A percentile compares a stretch with the other conserved stretches of the same genome.
Evolutionary conservation across 805 yeast species (phyloP).

Genomic region (Priceomyces fermenticarens): DNA sequence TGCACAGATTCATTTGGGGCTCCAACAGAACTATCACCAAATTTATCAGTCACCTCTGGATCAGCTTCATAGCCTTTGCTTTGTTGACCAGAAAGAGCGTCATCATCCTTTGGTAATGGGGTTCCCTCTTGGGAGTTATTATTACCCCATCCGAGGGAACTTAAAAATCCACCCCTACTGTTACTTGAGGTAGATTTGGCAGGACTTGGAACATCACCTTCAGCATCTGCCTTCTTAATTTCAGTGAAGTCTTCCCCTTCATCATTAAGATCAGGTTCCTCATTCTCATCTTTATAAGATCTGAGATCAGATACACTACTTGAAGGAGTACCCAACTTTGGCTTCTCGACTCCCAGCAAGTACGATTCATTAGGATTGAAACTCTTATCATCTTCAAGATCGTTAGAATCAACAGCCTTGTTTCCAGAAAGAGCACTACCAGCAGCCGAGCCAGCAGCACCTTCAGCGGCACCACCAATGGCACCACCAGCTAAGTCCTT

Average conservation of each 20-base stretch:
- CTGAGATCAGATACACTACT: not conserved
- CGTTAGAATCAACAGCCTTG: not conserved
- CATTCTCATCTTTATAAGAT: not conserved
- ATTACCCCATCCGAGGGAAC: slow-evolving; percentile 2
- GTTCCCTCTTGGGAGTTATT: no score
- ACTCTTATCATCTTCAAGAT: not conserved
- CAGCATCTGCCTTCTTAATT: not conserved
- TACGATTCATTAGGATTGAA: not conserved
- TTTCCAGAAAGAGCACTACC: slow-evolving; percentile 18
- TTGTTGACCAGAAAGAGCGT: no score
- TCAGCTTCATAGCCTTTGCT: no score
- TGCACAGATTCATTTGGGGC: no score
- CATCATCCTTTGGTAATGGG: no score
- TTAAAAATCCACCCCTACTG: slow-evolving; percentile 1
- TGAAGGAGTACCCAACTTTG: not conserved
- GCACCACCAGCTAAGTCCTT: not conserved
- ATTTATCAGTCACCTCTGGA: no score
- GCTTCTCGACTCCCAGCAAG: slow-evolving; percentile 1
- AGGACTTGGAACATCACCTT: not conserved
- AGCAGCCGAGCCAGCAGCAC: slow-evolving; percentile 17
- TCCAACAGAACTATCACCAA: no score
- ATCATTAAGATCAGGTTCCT: not conserved
- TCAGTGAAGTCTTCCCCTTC: not conserved
- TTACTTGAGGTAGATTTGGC: not conserved
- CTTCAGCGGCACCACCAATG: slow-evolving; percentile 1